Conservation (phyloP, 345 rosid species). For the Litchi chinensis region DNA sequence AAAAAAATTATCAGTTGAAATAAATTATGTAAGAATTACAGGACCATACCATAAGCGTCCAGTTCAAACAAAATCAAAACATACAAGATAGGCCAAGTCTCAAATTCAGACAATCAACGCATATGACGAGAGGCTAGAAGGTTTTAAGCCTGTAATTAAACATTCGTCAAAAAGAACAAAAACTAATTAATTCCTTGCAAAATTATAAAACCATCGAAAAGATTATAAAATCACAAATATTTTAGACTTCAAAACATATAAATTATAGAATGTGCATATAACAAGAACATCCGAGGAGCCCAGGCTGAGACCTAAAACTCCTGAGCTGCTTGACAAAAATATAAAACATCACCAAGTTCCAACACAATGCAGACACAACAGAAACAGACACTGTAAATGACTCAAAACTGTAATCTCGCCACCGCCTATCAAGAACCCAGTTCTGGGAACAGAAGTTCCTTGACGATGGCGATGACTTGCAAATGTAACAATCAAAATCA, state of each 20-base stretch:
- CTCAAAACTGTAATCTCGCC: slow-evolving; percentile 26
- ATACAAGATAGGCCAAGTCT: too few relatives aligned
- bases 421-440: slow-evolving; percentile 60
- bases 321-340: neutral
- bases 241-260: neutral
- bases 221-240: neutral
- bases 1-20: too few relatives aligned
- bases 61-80: too few relatives aligned
- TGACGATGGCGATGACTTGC: slow-evolving; percentile 13
- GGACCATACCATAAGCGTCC: too few relatives aligned
- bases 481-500: slow-evolving; percentile 12
- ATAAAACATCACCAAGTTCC: neutral
- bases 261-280: neutral
- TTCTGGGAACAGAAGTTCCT: slow-evolving; percentile 34
- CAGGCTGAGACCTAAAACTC: slow-evolving; percentile 22
- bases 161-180: too few relatives aligned
- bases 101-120: too few relatives aligned
- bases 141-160: too few relatives aligned
- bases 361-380: neutral
- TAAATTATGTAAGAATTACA: too few relatives aligned
- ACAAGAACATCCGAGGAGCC: slow-evolving; percentile 4
- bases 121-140: too few relatives aligned
- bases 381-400: neutral
- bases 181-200: too few relatives aligned
- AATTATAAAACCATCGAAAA: too few relatives aligned